A percentile compares a stretch with the other conserved stretches of the same genome.
These are phyloP conservation scores for Collariella sp. DNA, from an alignment of 495 filamentous ascomycete genomes.

Conservation along the genomic window DNA sequence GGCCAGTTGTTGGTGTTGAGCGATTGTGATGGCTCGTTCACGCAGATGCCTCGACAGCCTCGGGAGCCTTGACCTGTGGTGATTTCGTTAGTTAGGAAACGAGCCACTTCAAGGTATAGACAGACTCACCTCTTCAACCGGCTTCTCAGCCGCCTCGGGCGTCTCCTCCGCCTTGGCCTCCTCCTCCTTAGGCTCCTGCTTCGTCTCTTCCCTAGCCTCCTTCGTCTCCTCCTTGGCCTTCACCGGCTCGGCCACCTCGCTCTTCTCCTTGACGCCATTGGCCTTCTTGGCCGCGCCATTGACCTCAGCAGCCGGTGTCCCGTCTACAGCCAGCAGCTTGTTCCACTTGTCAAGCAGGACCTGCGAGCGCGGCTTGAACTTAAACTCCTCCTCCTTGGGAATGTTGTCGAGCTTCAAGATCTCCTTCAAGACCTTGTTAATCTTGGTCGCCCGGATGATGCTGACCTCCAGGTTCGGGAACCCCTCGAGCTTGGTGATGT, in stretches of 20 bases:
- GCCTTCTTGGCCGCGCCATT: slow-evolving; percentile 17
- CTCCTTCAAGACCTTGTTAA: slow-evolving; percentile 87
- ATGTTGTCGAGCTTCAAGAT: slow-evolving; percentile 77
- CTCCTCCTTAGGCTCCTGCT: slow-evolving; percentile 18
- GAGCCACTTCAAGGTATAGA: background rate
- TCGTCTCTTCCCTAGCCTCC: slow-evolving; percentile 27
- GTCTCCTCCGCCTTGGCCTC: slow-evolving; percentile 6
- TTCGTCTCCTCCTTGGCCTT: slow-evolving; percentile 44
- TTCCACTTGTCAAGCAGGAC: slow-evolving; percentile 74
- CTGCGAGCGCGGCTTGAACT: slow-evolving; percentile 72
- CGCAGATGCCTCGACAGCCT: slow-evolving; percentile 20
- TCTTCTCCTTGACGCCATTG: slow-evolving; percentile 40
- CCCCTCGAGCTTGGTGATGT: slow-evolving; percentile 68
- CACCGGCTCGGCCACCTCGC: slow-evolving; percentile 33
- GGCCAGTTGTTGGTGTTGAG: background rate
- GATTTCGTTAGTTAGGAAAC: background rate
- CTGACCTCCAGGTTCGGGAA: slow-evolving; percentile 72
- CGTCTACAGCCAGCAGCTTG: slow-evolving; percentile 56
- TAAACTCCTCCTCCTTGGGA: slow-evolving; percentile 74
- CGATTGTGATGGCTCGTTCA: background rate
- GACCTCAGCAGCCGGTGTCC: slow-evolving; percentile 16
- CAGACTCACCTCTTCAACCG: slow-evolving; percentile 28
- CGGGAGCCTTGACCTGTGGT: slow-evolving; percentile 12
- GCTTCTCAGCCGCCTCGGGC: slow-evolving; percentile 21
- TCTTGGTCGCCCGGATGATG: slow-evolving; percentile 80